phyloP scores from a whole-genome alignment of 2,329 filamentous ascomycete species.

The Fusarium pininemorale region DNA sequence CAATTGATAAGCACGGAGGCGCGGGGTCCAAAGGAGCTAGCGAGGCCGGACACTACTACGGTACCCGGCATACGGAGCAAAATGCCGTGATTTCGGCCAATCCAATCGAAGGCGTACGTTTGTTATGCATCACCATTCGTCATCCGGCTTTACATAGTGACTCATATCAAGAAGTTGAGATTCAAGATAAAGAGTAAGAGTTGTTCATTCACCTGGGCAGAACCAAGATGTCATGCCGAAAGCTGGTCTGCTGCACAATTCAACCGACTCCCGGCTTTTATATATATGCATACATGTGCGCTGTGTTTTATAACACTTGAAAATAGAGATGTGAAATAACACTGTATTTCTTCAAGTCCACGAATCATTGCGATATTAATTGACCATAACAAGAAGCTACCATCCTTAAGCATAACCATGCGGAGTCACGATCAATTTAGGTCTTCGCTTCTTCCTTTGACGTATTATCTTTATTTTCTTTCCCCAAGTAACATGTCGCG shows the following conservation, averaged over 20 bases:
- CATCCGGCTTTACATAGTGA: neutral
- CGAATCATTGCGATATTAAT: neutral
- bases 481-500: fast-evolving
- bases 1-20: neutral
- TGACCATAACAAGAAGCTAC: too few relatives aligned
- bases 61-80: neutral
- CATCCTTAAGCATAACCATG: fast-evolving
- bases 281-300: too few relatives aligned
- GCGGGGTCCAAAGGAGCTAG: neutral
- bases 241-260: too few relatives aligned
- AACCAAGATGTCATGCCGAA: too few relatives aligned
- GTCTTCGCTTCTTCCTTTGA: neutral
- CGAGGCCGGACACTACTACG: neutral
- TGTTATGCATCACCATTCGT: neutral
- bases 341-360: too few relatives aligned
- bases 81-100: neutral
- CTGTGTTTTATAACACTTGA: too few relatives aligned
- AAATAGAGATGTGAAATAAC: too few relatives aligned
- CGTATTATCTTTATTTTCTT: neutral
- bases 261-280: too few relatives aligned
- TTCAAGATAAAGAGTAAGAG: fast-evolving
- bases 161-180: neutral
- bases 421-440: fast-evolving
- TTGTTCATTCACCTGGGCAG: too few relatives aligned
- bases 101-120: neutral